phyloP scores from a whole-genome alignment of 164 flowering plant species.

The Vitis rupestris region DNA sequence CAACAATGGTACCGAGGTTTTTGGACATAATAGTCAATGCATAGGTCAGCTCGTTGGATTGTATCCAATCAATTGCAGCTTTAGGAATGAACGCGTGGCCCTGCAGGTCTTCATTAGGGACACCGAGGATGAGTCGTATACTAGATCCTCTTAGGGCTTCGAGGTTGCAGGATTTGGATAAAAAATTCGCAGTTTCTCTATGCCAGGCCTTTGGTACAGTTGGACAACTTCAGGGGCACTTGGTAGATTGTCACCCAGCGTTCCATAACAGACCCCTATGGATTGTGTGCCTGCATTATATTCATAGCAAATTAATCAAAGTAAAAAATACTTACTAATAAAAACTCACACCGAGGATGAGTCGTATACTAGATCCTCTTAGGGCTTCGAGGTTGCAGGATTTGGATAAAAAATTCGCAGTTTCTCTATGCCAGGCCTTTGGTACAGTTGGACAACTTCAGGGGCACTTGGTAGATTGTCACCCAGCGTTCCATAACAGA shows the following conservation, averaged over 20 bases:
- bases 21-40: conserved; percentile 4
- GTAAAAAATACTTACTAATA: too few relatives aligned
- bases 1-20: too few relatives aligned
- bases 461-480: too few relatives aligned
- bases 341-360: conserved; percentile 19
- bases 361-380: conserved; percentile 14
- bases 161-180: conserved; percentile 9
- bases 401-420: conserved; percentile 11
- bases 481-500: too few relatives aligned
- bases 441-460: too few relatives aligned
- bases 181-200: conserved; percentile 9
- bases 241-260: too few relatives aligned
- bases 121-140: conserved; percentile 22
- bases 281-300: neutral
- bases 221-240: too few relatives aligned
- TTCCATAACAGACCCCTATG: too few relatives aligned
- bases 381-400: conserved; percentile 18
- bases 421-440: too few relatives aligned
- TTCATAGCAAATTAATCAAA: too few relatives aligned
- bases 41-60: neutral
- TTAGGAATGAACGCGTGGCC: neutral
- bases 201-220: too few relatives aligned
- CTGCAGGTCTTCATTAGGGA: conserved; percentile 17
- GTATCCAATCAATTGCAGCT: conserved; percentile 2
- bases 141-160: conserved; percentile 17